Base-by-base conservation (phyloP, 257 asterid genomes). In the Petrea volubilis region DNA sequence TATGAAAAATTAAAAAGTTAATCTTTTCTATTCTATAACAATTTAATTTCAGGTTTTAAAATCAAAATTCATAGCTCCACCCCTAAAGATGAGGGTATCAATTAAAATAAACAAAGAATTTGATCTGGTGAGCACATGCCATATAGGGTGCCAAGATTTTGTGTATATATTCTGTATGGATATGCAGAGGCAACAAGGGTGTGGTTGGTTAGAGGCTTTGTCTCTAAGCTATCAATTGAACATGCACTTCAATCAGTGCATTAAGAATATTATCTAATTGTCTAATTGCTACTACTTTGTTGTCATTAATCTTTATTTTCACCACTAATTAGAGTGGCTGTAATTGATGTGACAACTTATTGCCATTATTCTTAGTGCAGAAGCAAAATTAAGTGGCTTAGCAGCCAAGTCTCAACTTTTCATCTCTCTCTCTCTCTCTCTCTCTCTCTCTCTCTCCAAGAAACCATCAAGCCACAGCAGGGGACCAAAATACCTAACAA, bases 51-150 rank as follows among this genome's bases (percentile, higher is more conserved):
- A n/a, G n/a, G n/a, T n/a, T n/a, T n/a, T n/a, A n/a, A n/a, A n/a
- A n/a, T n/a, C n/a, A n/a, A n/a, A n/a, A n/a, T n/a, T n/a, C n/a
- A n/a, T n/a, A n/a, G n/a, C n/a, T n/a, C n/a, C n/a, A n/a, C n/a
- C n/a, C n/a, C n/a, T n/a, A n/a, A n/a, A n/a, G n/a, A n/a, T n/a
- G n/a, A n/a, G n/a, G n/a, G n/a, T n/a, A n/a, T n/a, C n/a, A n/a
- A n/a, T n/a, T n/a, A 38, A 38, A 8, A 38, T 38, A 38, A 47
- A 47, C 24, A 17, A 3, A 47, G 8, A n/a, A 5, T 51, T 51
- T 11, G 61, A 62, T 52, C 40, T 43, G 63, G 50, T 20, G 36
- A 33, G 74, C 74, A 67, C 75, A 75, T 51, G 68, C 68, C 41
- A 28, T 27, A 31, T 43, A 43, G 36, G 59, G 66, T 38, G 43